Evolutionary conservation across 176 grass and related monocot genomes (phyloP).

Genomic region (Avena eriantha): DNA sequence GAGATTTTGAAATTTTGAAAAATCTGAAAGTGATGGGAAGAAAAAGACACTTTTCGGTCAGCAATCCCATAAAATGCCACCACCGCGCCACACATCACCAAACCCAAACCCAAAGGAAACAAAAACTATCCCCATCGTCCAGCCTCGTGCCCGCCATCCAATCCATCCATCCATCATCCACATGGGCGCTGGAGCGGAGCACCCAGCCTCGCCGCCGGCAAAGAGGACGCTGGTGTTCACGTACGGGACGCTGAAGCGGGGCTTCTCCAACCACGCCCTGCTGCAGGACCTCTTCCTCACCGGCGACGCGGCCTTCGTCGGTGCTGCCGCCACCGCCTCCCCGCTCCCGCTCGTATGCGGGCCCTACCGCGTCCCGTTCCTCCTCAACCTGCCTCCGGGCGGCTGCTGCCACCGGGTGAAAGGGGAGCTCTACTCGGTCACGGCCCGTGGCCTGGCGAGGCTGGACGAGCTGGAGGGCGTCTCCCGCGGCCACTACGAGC

Average conservation of each 20-base stretch:
- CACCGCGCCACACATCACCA: no score
- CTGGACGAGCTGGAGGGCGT: slow-evolving; percentile 89
- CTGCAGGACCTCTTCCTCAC: slow-evolving; percentile 55
- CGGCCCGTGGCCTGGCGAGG: slow-evolving; percentile 50
- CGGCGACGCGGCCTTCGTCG: slow-evolving; percentile 66
- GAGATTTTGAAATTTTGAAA: no score
- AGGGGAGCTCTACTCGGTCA: slow-evolving; percentile 77
- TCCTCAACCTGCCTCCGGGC: slow-evolving; percentile 77
- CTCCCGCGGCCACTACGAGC: slow-evolving; percentile 76
- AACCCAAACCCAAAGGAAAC: no score
- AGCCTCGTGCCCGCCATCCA: no score
- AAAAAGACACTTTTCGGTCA: no score
- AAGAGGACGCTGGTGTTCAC: slow-evolving; percentile 75
- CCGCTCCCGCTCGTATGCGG: slow-evolving; percentile 80
- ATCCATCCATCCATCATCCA: no score
- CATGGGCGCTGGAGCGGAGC: slow-evolving; percentile 36
- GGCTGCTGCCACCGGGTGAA: slow-evolving; percentile 55
- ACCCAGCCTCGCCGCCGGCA: neutral
- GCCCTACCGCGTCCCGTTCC: slow-evolving; percentile 96
- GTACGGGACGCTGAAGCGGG: slow-evolving; percentile 91
- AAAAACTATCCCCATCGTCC: no score
- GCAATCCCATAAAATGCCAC: no score
- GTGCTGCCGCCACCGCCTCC: slow-evolving; percentile 46
- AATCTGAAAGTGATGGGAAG: no score
- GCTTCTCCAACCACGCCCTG: slow-evolving; percentile 84